Evolutionary conservation across 2,329 filamentous ascomycete genomes (phyloP).

Genomic region (Neopestalotiopsis sp.): DNA sequence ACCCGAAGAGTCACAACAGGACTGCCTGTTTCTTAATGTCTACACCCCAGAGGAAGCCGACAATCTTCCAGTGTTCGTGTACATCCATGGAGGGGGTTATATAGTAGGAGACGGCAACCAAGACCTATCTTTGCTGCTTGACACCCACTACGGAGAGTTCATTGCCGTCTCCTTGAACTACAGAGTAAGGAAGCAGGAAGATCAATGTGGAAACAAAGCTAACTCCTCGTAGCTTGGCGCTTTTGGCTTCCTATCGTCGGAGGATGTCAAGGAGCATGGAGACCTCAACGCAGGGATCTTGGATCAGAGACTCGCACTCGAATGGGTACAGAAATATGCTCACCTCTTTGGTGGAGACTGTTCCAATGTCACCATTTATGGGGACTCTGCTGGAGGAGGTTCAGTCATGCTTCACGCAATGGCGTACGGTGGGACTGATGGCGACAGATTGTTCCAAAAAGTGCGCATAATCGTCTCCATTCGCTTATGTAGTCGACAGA

Average conservation of each 20-base stretch:
- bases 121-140: neutral
- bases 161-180: neutral
- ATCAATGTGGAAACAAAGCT: neutral
- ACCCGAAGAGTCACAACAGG: conserved; percentile 40
- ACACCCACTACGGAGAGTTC: neutral
- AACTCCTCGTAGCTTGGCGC: neutral
- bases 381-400: conserved; percentile 59
- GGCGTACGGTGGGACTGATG: conserved; percentile 48
- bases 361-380: conserved; percentile 56
- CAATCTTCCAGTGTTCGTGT: conserved; percentile 49
- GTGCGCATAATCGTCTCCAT: conserved; percentile 48
- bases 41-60: conserved; percentile 41
- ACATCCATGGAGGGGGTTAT: conserved; percentile 42
- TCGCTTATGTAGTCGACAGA: conserved; percentile 29
- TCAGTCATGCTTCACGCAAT: conserved; percentile 52
- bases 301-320: conserved; percentile 46
- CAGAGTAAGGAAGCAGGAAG: neutral
- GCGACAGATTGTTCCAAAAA: conserved; percentile 51
- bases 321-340: conserved; percentile 59
- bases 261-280: conserved; percentile 3
- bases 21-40: conserved; percentile 54
- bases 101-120: neutral
- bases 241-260: conserved; percentile 11
- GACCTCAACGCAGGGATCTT: neutral
- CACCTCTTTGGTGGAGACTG: conserved; percentile 57